These are phyloP conservation scores for Peronospora tabacina DNA, from an alignment of 352 stramenopile species.

Conservation along the genomic window DNA sequence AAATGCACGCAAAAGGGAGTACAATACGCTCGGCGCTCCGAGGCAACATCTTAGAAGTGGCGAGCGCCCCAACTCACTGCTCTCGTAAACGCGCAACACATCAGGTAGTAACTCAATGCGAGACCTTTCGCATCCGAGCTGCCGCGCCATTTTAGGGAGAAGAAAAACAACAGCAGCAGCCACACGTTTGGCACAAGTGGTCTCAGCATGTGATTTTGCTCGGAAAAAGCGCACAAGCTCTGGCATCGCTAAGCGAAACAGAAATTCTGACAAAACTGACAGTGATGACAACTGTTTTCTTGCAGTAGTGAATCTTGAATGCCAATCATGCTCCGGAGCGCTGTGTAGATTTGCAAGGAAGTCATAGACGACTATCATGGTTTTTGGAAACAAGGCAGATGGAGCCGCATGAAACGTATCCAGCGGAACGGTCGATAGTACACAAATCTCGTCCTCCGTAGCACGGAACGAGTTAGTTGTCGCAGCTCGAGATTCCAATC, in stretches of 20 bases:
- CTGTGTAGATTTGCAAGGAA: conserved; percentile 41
- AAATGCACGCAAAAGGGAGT: conserved; percentile 39
- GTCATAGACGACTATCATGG: conserved; percentile 38
- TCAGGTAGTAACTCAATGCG: conserved; percentile 36
- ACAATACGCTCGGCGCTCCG: conserved; percentile 40
- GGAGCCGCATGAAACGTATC: conserved; percentile 22
- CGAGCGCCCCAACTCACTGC: conserved; percentile 28
- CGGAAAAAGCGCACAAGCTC: conserved; percentile 54
- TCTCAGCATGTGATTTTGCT: conserved; percentile 30
- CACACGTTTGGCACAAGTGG: conserved; percentile 37
- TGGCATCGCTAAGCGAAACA: conserved; percentile 44
- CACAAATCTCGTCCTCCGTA: not conserved
- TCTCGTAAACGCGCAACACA: conserved; percentile 55
- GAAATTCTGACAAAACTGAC: conserved; percentile 30
- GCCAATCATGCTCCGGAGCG: conserved; percentile 28
- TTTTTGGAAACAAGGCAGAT: conserved; percentile 37
- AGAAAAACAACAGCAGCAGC: conserved; percentile 51
- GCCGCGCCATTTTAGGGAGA: conserved; percentile 34
- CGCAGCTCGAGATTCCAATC: conserved; percentile 18
- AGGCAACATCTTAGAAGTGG: conserved; percentile 33
- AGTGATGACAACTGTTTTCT: conserved; percentile 33
- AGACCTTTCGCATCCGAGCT: conserved; percentile 32
- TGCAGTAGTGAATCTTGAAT: conserved; percentile 31
- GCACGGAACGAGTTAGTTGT: conserved; percentile 4
- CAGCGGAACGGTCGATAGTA: conserved; percentile 6